Conservation (phyloP, 75 land plant species). For the Cupressus sempervirens region DNA sequence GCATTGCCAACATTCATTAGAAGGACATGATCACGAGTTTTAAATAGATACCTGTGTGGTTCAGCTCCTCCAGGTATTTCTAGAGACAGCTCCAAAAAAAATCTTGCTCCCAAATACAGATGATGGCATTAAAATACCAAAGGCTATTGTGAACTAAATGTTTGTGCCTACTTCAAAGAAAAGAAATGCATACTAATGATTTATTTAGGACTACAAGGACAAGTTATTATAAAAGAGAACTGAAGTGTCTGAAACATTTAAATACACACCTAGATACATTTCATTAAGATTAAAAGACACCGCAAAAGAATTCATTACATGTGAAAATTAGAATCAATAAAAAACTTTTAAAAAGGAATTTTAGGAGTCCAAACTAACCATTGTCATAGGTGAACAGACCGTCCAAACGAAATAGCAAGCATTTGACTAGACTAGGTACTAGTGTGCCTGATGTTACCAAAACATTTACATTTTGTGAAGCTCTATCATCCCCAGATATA, state of each 20-base stretch:
- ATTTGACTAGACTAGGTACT: slow-evolving; percentile 84
- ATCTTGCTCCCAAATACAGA: not conserved
- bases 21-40: not conserved
- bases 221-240: not conserved
- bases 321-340: not conserved
- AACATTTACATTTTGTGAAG: slow-evolving; percentile 42
- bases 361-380: slow-evolving; percentile 39
- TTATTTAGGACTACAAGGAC: not conserved
- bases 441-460: slow-evolving; percentile 84
- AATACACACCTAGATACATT: not conserved
- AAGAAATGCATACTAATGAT: not conserved
- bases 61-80: not conserved
- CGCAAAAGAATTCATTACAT: not conserved
- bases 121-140: not conserved
- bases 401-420: slow-evolving; percentile 68
- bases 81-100: not conserved
- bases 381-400: slow-evolving; percentile 48
- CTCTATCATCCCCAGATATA: slow-evolving; percentile 11
- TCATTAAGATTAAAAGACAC: not conserved
- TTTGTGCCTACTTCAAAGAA: not conserved
- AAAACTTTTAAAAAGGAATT: not conserved
- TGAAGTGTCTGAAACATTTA: not conserved
- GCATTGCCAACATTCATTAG: not conserved
- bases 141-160: not conserved
- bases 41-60: not conserved